A percentile compares a stretch with the other conserved stretches of the same genome.
phyloP scores from a whole-genome alignment of 257 asterid species.

The Scutellaria minor region DNA sequence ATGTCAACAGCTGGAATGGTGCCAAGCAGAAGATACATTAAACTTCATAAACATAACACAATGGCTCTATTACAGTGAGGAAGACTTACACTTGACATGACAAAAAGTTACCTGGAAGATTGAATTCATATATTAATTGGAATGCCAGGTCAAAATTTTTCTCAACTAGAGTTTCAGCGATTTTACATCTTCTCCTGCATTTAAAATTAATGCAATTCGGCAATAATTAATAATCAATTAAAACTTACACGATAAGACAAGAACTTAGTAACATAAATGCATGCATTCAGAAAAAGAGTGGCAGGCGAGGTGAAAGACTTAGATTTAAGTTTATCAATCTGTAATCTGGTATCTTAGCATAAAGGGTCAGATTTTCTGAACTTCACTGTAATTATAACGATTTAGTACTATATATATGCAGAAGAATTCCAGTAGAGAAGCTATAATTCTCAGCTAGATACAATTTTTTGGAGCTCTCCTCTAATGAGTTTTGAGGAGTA shows the following conservation, averaged over 20 bases:
- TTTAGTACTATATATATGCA: conserved; percentile 14
- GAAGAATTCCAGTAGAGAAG: background rate
- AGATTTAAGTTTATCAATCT: conserved; percentile 10
- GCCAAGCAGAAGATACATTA: conserved; percentile 25
- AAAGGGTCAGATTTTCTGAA: conserved; percentile 15
- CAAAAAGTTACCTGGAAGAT: conserved; percentile 75
- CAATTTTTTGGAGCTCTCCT: conserved; percentile 20
- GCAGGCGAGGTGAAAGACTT: background rate
- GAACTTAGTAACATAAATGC: conserved; percentile 10
- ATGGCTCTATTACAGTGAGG: background rate
- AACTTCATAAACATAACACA: conserved; percentile 26
- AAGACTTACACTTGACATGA: conserved; percentile 27
- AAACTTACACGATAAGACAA: conserved; percentile 18
- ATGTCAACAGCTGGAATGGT: conserved; percentile 82
- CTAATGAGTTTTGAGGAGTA: conserved; percentile 22
- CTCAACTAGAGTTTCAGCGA: conserved; percentile 95
- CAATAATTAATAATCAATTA: conserved; percentile 25
- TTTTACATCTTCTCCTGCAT: conserved; percentile 92
- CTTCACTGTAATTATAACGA: conserved; percentile 4
- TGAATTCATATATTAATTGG: conserved; percentile 82
- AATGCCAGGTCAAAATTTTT: conserved; percentile 91
- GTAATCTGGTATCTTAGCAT: conserved; percentile 4
- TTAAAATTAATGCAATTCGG: conserved; percentile 19
- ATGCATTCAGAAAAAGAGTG: conserved; percentile 8
- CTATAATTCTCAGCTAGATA: conserved; percentile 17